phyloP scores from a whole-genome alignment of 2,329 filamentous ascomycete genomes.

The Cadophora sp. region DNA sequence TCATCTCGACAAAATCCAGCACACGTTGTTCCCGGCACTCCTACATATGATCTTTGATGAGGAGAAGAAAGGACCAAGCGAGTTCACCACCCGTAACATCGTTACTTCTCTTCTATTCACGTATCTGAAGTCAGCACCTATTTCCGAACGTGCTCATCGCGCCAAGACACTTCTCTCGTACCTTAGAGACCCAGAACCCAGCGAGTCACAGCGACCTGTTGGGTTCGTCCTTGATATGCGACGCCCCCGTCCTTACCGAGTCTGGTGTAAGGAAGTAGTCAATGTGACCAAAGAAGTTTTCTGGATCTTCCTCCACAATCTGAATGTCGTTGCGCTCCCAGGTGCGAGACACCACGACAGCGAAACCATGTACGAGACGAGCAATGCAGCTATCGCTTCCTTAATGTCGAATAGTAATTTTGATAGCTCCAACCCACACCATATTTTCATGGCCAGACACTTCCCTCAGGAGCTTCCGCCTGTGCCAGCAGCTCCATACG shows the following conservation, averaged over 20 bases:
- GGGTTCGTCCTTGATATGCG: conserved; percentile 92
- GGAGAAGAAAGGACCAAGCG: conserved; percentile 97
- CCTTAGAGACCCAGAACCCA: conserved; percentile 78
- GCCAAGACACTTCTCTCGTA: conserved; percentile 79
- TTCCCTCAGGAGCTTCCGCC: conserved; percentile 89
- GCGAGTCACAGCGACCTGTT: conserved; percentile 77
- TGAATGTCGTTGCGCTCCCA: conserved; percentile 82
- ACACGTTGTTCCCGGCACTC: conserved; percentile 83
- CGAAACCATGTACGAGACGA: conserved; percentile 34
- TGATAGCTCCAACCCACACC: conserved; percentile 47
- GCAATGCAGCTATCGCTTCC: conserved; percentile 40
- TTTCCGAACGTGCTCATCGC: conserved; percentile 68
- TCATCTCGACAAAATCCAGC: conserved; percentile 80
- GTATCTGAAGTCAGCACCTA: conserved; percentile 75
- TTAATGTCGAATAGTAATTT: conserved; percentile 42
- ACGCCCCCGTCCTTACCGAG: conserved; percentile 83
- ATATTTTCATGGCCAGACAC: conserved; percentile 70
- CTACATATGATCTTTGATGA: conserved; percentile 92
- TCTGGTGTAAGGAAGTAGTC: conserved; percentile 92
- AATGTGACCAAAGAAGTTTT: conserved; percentile 98
- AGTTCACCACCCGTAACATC: conserved; percentile 92
- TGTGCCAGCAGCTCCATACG: conserved; percentile 92
- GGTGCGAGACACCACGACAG: conserved; percentile 36
- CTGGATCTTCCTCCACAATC: conserved; percentile 96
- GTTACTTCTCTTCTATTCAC: conserved; percentile 89